Base-by-base conservation (phyloP, 73 alveolate genomes). In the Blepharisma japonicum region DNA sequence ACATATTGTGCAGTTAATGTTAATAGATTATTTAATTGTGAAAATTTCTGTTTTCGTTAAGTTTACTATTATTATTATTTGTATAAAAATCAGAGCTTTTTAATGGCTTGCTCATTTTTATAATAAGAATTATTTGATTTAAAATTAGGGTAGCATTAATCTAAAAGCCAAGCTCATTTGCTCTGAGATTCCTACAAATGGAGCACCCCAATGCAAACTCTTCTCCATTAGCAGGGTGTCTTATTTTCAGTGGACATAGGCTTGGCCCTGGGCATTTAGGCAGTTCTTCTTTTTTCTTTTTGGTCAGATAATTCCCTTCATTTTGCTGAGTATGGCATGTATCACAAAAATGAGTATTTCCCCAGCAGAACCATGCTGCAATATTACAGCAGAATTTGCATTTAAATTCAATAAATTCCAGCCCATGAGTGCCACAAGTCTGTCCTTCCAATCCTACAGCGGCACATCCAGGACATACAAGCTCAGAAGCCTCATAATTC, bases 361-460 rank as follows among this genome's bases (percentile, higher is more conserved):
- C 99, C 83, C 98, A 94, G 80, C 99, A 96, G 82, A 95, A 94
- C 99, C 99, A 96, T 46, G 92, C 91, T 7, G 99, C 98, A 14
- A 95, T 84, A 66, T 81, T 86, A 79, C 99, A 96, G 81, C 99
- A 96, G 82, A 90, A 95, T 78, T 88, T 92, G 77, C 99, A 95
- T 82, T 95, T 95, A 81, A 87, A 95, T 80, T 95, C 98, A 45
- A 95, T 95, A 79, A 84, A 92, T 78, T 95, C 97, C 54, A 78
- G 71, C 6, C 99, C 99, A 84, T 95, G 99, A 72, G 77, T 79
- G 39, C 82, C 79, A 83, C 99, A 96, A 55, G 93, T 88, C 47
- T 91, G 88, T 27, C 83, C 90, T 21, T 97, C 98, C 20, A 95
- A 95, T 25, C 92, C 97, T 50, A 88, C 92, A 77, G 96, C 97